Evolutionary conservation across 2,329 filamentous ascomycete species (phyloP), one percentile per base, ranked within the genome.

Genomic region (Purpureocillium lavendulum): DNA sequence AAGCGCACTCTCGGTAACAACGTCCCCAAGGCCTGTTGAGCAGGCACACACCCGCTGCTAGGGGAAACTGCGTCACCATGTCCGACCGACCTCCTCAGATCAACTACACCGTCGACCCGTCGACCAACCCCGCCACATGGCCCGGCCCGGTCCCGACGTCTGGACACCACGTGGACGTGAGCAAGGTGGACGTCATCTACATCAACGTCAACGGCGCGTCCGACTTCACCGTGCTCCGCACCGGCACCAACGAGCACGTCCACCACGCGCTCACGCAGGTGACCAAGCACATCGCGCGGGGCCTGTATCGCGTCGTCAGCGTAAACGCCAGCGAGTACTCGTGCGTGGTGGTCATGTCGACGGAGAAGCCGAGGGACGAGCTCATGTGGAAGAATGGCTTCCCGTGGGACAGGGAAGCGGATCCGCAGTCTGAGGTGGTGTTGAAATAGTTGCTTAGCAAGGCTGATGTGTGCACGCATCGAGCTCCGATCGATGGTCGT

Each of bases 281-380:
- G 5, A 21, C 33, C 13, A 34, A 34, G 17, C 33, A 34, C 28
- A 14, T 35, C 4, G 24, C 21, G 18, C 30, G 24, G 9, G 38
- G 38, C 7, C 32, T 34, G 9, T 40, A 40, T n/a, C 24, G 38
- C 31, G 17, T 40, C 17, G 29, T 40, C n/a, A 40, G 33, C 28
- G 17, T 40, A 7, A 35, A 33, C 16, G 32, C 32, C 12, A 40
- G 29, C n/a, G 12, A 40, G 21, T 34, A 35, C 14, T 35, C 31
- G 4, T 40, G 38, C 24, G 33, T 40, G 17, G 38, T 40, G 15
- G 33, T 35, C 1, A 16, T 40, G 16, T 40, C 38, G 38, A 40
- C 38, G 12, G 24, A 35, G 6, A 40, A 34, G 12, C 10, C 13
- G 2, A 21, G 32, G 12, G 32, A 33, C n/a, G 38, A 35, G 17